Evolutionary conservation across 2,329 filamentous ascomycete species (phyloP).

Genomic region (Monilinia aucupariae): DNA sequence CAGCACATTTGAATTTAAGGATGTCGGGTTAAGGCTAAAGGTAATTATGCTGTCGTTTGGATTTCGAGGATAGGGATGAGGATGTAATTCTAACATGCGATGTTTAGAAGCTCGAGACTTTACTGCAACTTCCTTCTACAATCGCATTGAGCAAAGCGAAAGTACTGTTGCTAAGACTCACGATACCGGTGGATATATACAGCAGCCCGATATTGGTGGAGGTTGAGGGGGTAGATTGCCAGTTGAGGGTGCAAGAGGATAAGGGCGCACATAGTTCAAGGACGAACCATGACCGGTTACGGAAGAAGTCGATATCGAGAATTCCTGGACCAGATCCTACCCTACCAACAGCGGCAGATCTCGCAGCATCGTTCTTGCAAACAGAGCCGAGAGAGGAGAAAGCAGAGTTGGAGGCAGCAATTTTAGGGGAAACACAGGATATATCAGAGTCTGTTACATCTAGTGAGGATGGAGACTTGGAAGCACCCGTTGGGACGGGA

Average conservation of each 20-base stretch:
- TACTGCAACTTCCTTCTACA: conserved; percentile 68
- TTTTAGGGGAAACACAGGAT: conserved; percentile 58
- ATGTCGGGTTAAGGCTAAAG: conserved; percentile 76
- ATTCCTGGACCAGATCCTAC: conserved; percentile 26
- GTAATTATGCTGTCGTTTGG: conserved; percentile 42
- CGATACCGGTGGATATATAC: conserved; percentile 82
- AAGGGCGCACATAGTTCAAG: conserved; percentile 26
- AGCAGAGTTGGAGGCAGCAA: conserved; percentile 61
- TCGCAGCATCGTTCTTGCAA: conserved; percentile 74
- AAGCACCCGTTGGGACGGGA: conserved; percentile 60
- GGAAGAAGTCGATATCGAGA: conserved; percentile 29
- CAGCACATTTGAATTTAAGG: conserved; percentile 77
- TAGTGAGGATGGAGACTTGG: conserved; percentile 56
- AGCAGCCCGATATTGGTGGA: conserved; percentile 77
- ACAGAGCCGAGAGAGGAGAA: conserved; percentile 62
- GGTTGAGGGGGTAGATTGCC: conserved; percentile 72
- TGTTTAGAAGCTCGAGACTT: conserved; percentile 68
- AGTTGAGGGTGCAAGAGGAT: conserved; percentile 48
- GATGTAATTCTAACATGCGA: conserved; percentile 23
- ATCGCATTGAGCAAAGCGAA: conserved; percentile 69
- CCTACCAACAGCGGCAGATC: conserved; percentile 64
- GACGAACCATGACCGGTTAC: conserved; percentile 34
- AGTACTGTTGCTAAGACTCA: conserved; percentile 70
- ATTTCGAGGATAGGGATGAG: not conserved
- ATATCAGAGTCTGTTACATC: conserved; percentile 55